A percentile compares a stretch with the other conserved stretches of the same genome.
Conservation (phyloP, 2,329 filamentous ascomycete species). For the Calonectria honghensis region DNA sequence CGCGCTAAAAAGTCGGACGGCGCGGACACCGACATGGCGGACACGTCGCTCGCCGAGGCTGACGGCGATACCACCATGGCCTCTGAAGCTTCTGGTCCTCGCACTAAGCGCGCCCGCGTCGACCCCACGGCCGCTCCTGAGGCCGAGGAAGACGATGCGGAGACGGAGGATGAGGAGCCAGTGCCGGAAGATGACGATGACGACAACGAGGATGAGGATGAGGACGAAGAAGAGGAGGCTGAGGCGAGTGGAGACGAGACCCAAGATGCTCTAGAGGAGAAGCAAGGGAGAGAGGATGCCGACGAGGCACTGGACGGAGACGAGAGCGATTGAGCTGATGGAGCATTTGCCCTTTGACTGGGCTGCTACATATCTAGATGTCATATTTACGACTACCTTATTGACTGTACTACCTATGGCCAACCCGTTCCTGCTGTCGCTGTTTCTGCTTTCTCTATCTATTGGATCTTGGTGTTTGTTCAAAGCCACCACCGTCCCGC, state of each 20-base stretch:
- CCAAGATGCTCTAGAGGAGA: constrained; percentile 72
- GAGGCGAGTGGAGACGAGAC: constrained; percentile 72
- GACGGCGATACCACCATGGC: constrained; percentile 59
- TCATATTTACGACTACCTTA: background rate
- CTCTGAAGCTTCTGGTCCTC: constrained; percentile 60
- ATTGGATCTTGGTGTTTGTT: background rate
- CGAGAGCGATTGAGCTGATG: constrained; percentile 71
- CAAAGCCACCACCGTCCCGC: background rate
- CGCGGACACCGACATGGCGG: constrained; percentile 62
- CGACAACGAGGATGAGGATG: constrained; percentile 70
- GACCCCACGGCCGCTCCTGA: constrained; percentile 62
- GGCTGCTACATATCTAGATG: constrained; percentile 11
- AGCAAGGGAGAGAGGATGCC: constrained; percentile 67
- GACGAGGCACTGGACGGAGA: constrained; percentile 79
- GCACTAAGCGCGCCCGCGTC: constrained; percentile 69
- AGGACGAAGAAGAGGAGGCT: constrained; percentile 64
- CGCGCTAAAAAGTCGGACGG: constrained; percentile 75
- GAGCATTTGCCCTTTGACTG: background rate
- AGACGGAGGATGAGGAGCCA: constrained; percentile 64
- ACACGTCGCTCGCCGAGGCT: constrained; percentile 56
- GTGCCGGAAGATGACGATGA: constrained; percentile 67
- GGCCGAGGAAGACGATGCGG: constrained; percentile 61
- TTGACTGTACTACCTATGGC: background rate
- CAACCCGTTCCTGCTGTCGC: background rate
- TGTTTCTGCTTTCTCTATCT: background rate